These are phyloP conservation scores for Leucocoprinus leucothites DNA, from an alignment of 768 basidiomycete genomes.

Conservation along the genomic window DNA sequence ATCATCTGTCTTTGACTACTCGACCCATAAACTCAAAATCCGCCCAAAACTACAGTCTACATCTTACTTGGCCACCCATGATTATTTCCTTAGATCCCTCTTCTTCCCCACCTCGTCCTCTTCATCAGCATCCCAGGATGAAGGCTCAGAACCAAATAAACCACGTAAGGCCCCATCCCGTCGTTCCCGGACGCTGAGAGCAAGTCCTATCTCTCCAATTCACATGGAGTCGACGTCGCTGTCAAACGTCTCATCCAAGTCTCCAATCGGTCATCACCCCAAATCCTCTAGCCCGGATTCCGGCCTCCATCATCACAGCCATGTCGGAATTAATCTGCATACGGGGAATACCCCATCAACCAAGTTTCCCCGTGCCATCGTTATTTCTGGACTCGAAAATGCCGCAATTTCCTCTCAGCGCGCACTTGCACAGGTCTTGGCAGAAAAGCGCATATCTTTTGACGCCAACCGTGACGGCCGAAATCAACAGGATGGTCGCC, in stretches of 20 bases:
- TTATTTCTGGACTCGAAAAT: constrained; percentile 70
- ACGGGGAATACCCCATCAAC: constrained; percentile 33
- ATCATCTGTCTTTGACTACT: constrained; percentile 54
- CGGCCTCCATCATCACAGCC: constrained; percentile 14
- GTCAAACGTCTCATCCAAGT: not conserved
- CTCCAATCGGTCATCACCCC: constrained; percentile 1
- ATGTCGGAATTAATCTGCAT: constrained; percentile 20
- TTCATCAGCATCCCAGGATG: constrained; percentile 19
- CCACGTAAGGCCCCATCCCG: constrained; percentile 8
- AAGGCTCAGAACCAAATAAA: constrained; percentile 18
- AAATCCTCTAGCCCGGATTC: not conserved
- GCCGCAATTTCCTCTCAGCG: constrained; percentile 53
- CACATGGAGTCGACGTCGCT: not conserved
- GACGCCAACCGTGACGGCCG: constrained; percentile 25
- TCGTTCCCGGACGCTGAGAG: constrained; percentile 8
- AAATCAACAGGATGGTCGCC: constrained; percentile 15
- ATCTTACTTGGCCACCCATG: constrained; percentile 11
- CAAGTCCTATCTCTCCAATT: not conserved
- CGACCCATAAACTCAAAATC: constrained; percentile 56
- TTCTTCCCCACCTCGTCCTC: constrained; percentile 23
- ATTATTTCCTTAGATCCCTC: constrained; percentile 24
- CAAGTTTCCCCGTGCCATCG: constrained; percentile 55
- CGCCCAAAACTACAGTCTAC: constrained; percentile 17
- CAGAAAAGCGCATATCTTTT: constrained; percentile 48
- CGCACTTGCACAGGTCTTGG: constrained; percentile 49